Conservation (phyloP, 176 grass and related monocot species). For the Leersia perrieri region DNA sequence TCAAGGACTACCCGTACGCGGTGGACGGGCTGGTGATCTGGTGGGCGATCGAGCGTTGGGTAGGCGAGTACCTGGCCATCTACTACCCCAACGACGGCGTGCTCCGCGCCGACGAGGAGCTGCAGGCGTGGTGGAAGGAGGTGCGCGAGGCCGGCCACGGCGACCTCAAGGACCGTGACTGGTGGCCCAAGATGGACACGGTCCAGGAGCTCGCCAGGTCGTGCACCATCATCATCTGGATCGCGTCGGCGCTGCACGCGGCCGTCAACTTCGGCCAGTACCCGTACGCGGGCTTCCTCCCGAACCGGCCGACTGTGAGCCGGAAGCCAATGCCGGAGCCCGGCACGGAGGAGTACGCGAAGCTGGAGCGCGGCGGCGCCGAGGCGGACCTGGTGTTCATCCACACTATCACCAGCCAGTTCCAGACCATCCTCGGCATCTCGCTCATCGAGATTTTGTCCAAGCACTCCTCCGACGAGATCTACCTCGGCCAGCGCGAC, state of each 20-base stretch:
- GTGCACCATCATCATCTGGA: constrained; percentile 79
- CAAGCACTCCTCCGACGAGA: constrained; percentile 69
- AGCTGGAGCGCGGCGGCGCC: constrained; percentile 39
- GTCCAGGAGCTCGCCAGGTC: constrained; percentile 53
- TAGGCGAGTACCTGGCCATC: constrained; percentile 56
- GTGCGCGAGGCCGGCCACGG: constrained; percentile 73
- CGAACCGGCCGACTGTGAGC: constrained; percentile 71
- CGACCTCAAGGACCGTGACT: constrained; percentile 57
- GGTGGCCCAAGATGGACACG: constrained; percentile 78
- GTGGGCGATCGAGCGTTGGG: constrained; percentile 70
- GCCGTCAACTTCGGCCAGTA: constrained; percentile 89
- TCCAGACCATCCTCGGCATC: constrained; percentile 57
- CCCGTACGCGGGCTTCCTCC: constrained; percentile 67
- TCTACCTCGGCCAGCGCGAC: constrained; percentile 77
- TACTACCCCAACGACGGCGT: constrained; percentile 51
- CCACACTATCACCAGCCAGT: constrained; percentile 75
- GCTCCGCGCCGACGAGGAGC: constrained; percentile 51
- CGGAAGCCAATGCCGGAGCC: constrained; percentile 55
- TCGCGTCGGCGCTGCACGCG: constrained; percentile 72
- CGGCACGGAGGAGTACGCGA: constrained; percentile 12
- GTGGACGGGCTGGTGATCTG: constrained; percentile 68
- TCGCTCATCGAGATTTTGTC: constrained; percentile 80
- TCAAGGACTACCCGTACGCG: constrained; percentile 81
- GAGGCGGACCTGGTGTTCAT: constrained; percentile 58
- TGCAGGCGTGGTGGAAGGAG: constrained; percentile 86